phyloP scores from a whole-genome alignment of 495 filamentous ascomycete species.

The Trypethelium eluteriae region DNA sequence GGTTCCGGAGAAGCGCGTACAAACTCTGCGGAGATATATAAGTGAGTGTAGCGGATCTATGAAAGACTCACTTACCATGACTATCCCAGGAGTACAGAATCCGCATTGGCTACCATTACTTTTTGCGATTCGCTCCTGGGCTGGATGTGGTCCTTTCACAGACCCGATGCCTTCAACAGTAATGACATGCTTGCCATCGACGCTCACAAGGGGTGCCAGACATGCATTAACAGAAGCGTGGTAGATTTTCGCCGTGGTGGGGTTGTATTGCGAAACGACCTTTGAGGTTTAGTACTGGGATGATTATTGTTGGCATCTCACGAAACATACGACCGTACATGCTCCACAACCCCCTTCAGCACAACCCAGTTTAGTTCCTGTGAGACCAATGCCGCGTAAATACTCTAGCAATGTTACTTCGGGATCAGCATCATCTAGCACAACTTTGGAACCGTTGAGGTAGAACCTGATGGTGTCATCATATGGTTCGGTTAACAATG shows the following conservation, averaged over 20 bases:
- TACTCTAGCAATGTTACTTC: constrained; percentile 93
- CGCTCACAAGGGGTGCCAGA: constrained; percentile 79
- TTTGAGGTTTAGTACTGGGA: constrained; percentile 23
- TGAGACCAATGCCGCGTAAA: constrained; percentile 79
- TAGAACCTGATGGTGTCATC: constrained; percentile 64
- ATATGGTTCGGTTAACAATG: constrained; percentile 55
- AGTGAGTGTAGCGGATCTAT: not conserved
- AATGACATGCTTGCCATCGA: constrained; percentile 97
- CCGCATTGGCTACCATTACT: constrained; percentile 58
- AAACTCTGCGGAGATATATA: constrained; percentile 47
- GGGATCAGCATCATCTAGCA: constrained; percentile 69
- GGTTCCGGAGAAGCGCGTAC: constrained; percentile 75
- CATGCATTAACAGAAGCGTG: constrained; percentile 93
- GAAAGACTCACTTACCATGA: constrained; percentile 55
- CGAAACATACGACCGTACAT: constrained; percentile 64
- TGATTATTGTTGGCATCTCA: constrained; percentile 6
- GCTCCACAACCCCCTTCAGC: constrained; percentile 95
- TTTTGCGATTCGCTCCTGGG: constrained; percentile 85
- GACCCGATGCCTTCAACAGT: constrained; percentile 97
- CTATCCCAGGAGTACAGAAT: constrained; percentile 96
- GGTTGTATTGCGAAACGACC: constrained; percentile 85
- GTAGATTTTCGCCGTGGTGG: constrained; percentile 81
- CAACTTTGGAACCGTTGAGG: constrained; percentile 88
- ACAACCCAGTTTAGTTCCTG: constrained; percentile 60
- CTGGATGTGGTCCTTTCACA: constrained; percentile 76